Evolutionary conservation across 179 eudicot genomes (phyloP).

Genomic region (Amaranthus tricolor): DNA sequence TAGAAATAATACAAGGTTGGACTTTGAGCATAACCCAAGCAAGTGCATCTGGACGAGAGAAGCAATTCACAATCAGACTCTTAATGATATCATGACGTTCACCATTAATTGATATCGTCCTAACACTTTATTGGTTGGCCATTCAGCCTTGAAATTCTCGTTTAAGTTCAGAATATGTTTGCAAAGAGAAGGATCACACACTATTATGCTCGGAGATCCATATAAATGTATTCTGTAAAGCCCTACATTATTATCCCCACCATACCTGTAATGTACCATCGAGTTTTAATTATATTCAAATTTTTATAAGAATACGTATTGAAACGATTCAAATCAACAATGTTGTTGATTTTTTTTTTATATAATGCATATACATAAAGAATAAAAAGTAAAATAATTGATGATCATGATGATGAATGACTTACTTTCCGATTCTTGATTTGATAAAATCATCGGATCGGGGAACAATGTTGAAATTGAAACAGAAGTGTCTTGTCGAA

Average conservation of each 20-base stretch:
- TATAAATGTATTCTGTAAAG: slow-evolving; percentile 1
- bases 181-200: slow-evolving; percentile 8
- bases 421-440: no score
- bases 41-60: background rate
- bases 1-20: background rate
- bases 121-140: slow-evolving; percentile 8
- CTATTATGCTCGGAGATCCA: slow-evolving; percentile 13
- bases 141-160: slow-evolving; percentile 1
- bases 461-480: no score
- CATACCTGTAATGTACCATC: no score
- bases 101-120: slow-evolving; percentile 6
- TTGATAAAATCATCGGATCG: no score
- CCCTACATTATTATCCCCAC: background rate
- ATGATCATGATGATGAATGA: no score
- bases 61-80: background rate
- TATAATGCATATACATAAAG: no score
- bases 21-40: background rate
- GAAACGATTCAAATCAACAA: no score
- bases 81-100: background rate
- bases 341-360: no score
- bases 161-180: slow-evolving; percentile 5
- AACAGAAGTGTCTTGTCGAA: no score
- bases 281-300: no score
- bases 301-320: no score
- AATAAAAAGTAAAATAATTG: no score